Percentiles rank a stretch among this genome's conserved stretches.
Conservation (phyloP, 2,329 filamentous ascomycete species). For the Coniochaeta sp. region DNA sequence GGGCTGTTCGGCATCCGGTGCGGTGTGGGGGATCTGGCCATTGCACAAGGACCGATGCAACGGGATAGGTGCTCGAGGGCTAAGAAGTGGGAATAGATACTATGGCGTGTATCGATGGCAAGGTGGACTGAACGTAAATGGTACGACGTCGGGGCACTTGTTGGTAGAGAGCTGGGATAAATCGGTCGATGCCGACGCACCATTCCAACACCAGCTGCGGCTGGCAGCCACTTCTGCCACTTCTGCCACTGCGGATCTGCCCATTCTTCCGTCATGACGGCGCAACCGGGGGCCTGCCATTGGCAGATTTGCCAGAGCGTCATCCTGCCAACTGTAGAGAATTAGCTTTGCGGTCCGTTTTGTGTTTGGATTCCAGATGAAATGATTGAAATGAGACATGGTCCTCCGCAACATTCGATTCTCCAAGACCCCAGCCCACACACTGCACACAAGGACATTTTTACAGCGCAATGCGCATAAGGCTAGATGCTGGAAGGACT, state of each 20-base stretch:
- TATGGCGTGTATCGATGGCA: neutral
- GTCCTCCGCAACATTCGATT: neutral
- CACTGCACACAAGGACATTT: no score
- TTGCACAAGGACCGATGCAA: neutral
- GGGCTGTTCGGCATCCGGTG: neutral
- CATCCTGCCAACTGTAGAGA: neutral
- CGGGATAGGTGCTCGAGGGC: neutral
- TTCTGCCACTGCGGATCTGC: neutral
- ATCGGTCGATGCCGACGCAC: slow-evolving; percentile 11
- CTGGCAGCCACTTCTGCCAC: no score
- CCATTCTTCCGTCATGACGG: neutral
- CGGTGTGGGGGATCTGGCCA: neutral
- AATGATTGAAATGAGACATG: neutral
- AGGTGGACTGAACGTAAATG: neutral
- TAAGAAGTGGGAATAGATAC: neutral
- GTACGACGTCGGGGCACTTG: neutral
- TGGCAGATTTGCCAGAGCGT: neutral
- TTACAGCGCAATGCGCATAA: neutral
- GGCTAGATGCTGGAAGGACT: neutral
- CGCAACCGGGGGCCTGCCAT: neutral
- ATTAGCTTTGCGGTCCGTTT: neutral
- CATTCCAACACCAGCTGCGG: slow-evolving; percentile 1
- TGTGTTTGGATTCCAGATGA: neutral
- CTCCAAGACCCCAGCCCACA: neutral
- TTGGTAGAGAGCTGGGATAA: slow-evolving; percentile 7